These are phyloP conservation scores for Actinomortierella ambigua DNA, from an alignment of 371 early-diverging fungal species.

Conservation along the genomic window DNA sequence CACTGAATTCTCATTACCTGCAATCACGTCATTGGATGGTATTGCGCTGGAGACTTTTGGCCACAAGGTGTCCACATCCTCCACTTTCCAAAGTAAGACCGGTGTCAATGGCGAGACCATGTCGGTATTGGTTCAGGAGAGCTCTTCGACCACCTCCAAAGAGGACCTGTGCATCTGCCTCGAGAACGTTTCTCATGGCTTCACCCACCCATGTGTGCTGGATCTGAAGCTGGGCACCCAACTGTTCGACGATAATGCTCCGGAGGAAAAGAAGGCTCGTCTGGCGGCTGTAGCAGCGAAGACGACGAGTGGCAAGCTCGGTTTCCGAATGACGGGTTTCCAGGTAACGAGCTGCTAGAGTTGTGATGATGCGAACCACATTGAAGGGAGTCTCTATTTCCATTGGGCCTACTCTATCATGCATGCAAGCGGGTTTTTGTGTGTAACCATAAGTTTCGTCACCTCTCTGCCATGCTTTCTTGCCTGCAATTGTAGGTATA, in stretches of 20 bases:
- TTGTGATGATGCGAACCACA: too few relatives aligned
- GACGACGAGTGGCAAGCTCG: constrained; percentile 64
- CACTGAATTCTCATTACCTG: constrained; percentile 1
- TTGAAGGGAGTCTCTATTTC: too few relatives aligned
- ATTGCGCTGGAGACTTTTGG: constrained; percentile 5
- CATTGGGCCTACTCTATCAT: too few relatives aligned
- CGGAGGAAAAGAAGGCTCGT: constrained; percentile 62
- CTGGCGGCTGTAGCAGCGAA: constrained; percentile 60
- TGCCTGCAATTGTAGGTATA: constrained; percentile 46
- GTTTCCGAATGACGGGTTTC: constrained; percentile 69
- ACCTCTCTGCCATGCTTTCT: constrained; percentile 6
- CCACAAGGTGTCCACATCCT: constrained; percentile 1
- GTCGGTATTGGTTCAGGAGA: constrained; percentile 14
- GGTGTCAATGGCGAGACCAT: constrained; percentile 4
- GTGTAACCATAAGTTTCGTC: too few relatives aligned
- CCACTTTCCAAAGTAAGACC: constrained; percentile 11
- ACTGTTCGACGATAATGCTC: constrained; percentile 66
- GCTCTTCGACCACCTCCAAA: too few relatives aligned
- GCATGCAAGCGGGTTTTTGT: too few relatives aligned
- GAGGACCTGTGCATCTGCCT: constrained; percentile 60
- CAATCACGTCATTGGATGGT: constrained; percentile 36
- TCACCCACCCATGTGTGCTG: constrained; percentile 71
- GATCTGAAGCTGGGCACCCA: constrained; percentile 82
- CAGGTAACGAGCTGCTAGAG: constrained; percentile 52
- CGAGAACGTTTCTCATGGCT: constrained; percentile 74